These are phyloP conservation scores for Lodderomyces parapsilosis DNA, from an alignment of 1,139 yeast genomes.

Conservation along the genomic window DNA sequence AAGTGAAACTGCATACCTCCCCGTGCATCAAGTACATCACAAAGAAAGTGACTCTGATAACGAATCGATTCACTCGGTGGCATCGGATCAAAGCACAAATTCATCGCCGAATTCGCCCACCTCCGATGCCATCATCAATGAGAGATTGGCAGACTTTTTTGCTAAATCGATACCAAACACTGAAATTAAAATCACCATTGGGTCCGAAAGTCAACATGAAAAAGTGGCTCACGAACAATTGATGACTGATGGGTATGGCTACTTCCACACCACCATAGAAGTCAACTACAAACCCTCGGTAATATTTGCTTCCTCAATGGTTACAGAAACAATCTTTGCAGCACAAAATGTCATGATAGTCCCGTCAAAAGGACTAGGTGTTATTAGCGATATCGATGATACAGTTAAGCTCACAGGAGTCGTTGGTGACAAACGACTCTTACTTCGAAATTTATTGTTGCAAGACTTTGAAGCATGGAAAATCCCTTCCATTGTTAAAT, in stretches of 20 bases:
- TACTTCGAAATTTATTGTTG: slow-evolving; percentile 74
- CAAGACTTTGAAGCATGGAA: slow-evolving; percentile 64
- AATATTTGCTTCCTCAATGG: slow-evolving; percentile 39
- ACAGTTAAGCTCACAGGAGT: slow-evolving; percentile 91
- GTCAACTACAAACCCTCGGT: slow-evolving; percentile 57
- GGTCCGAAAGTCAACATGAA: slow-evolving; percentile 33
- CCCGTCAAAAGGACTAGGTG: slow-evolving; percentile 55
- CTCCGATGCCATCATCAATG: slow-evolving; percentile 34
- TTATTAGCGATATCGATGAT: slow-evolving; percentile 93
- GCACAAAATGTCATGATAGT: slow-evolving; percentile 46
- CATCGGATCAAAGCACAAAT: slow-evolving; percentile 5
- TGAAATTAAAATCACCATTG: slow-evolving; percentile 50
- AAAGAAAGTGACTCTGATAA: slow-evolving; percentile 20
- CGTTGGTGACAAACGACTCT: slow-evolving; percentile 78
- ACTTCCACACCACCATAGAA: slow-evolving; percentile 47
- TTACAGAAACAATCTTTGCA: slow-evolving; percentile 46
- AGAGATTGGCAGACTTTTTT: slow-evolving; percentile 59
- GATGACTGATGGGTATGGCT: slow-evolving; percentile 60
- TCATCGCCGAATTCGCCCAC: background rate
- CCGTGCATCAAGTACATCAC: slow-evolving; percentile 29
- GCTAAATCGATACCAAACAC: slow-evolving; percentile 57
- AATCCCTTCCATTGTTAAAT: slow-evolving; percentile 69
- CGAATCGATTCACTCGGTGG: slow-evolving; percentile 18
- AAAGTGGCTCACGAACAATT: slow-evolving; percentile 24
- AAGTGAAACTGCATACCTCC: slow-evolving; percentile 21